A percentile compares a stretch with the other conserved stretches of the same genome.
Conservation (phyloP, 169 alveolate genomes). For the Neospora caninum region DNA sequence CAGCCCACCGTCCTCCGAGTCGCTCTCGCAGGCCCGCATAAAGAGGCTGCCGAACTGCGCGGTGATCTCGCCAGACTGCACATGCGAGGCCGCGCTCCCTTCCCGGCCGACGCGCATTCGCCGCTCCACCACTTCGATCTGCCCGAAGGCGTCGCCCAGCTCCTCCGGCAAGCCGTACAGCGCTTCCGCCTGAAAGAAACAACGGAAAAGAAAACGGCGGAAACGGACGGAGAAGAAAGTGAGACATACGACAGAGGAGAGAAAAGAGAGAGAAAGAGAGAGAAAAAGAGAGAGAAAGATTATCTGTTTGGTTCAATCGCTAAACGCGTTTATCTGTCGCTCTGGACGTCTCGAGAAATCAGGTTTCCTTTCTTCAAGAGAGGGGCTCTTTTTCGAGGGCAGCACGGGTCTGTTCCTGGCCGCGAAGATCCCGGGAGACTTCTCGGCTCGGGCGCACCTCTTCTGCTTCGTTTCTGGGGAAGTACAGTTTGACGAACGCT, state of each 20-base stretch:
- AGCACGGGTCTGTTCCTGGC: too few relatives aligned
- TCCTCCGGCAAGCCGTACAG: conserved; percentile 18
- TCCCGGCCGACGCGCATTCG: conserved; percentile 17
- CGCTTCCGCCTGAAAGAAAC: conserved; percentile 18
- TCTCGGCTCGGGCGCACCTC: not conserved
- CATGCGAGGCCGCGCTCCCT: not conserved
- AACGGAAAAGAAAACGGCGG: not conserved
- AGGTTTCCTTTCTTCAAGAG: too few relatives aligned
- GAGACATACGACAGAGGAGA: not conserved
- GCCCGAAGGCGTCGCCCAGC: conserved; percentile 18
- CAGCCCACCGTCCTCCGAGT: not conserved
- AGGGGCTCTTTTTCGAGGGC: too few relatives aligned
- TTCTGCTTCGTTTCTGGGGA: conserved; percentile 50
- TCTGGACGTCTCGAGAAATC: too few relatives aligned
- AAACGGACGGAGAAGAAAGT: not conserved
- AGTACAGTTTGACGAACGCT: not conserved
- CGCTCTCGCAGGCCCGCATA: not conserved
- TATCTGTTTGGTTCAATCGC: too few relatives aligned
- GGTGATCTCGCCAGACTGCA: not conserved
- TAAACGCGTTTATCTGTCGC: too few relatives aligned
- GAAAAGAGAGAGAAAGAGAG: not conserved
- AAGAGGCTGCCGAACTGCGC: not conserved
- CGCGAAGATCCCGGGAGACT: too few relatives aligned
- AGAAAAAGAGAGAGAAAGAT: not conserved
- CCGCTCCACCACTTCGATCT: conserved; percentile 45